Base-by-base conservation (phyloP, 2,329 filamentous ascomycete species). In the Tolypocladium ophioglossoides region DNA sequence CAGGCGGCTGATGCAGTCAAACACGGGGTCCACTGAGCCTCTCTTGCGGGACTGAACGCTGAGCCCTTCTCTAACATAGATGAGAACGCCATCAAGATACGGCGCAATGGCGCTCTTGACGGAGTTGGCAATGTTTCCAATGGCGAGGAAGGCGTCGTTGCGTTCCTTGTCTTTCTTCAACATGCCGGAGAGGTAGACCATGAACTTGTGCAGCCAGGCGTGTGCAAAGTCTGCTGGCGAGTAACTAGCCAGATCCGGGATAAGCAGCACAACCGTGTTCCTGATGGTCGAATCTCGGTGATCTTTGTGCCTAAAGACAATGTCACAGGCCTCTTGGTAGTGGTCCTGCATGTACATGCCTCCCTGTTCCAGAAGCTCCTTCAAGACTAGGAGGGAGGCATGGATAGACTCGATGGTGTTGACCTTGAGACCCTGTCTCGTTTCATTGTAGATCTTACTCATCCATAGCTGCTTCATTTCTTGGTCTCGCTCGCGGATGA, bases 331-430 rank as follows among this genome's bases (percentile, higher is more conserved):
- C 62, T 95, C 89, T 55, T 86, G 83, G 70, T 97, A 99, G 66
- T 91, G 84, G 40, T 91, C 89, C 64, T 96, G 91, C 94, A 99
- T 97, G 70, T 95, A 99, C 92, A 99, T 99, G 62, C 91, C 91
- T 52, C 94, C 94, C 68, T 96, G 92, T 58, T 94, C 83, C 20
- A 99, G 82, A 50, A 99, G 80, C 72, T 97, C 92, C 68, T 92
- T 95, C 63, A 97, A 79, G 1, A 95, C 91, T 22, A 99, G 78
- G 41, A 99, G 78, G 2, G 92, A 96, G n/a, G 90, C 94, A 67
- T 99, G 95, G 44, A 95, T 86, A 56, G 85, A 87, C 68, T 99
- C 94, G 53, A 95, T 80, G 20, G 89, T 90, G 62, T 84, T 87
- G 51, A 85, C 80, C 67, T 86, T 85, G 61, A 99, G 84, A 8